Percentiles rank a stretch among this genome's conserved stretches.
Evolutionary conservation across 495 filamentous ascomycete genomes (phyloP).

Genomic region (Annulohypoxylon stygium): DNA sequence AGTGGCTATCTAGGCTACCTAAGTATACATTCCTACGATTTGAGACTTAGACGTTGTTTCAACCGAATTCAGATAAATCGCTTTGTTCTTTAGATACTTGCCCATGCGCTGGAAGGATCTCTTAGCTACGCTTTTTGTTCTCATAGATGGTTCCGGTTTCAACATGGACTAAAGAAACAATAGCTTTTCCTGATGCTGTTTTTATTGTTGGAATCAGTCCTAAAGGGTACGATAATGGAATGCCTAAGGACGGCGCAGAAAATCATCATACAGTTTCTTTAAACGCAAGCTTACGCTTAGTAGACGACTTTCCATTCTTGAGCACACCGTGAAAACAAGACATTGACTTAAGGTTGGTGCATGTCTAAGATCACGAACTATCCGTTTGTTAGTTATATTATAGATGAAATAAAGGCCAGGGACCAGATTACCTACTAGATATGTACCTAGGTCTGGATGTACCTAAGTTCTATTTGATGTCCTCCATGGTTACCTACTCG

Average conservation of each 20-base stretch:
- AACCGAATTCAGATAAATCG: conserved; percentile 29
- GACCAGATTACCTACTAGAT: no score
- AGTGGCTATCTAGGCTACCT: background rate
- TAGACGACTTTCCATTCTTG: no score
- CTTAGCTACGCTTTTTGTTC: conserved; percentile 18
- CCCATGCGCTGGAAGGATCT: background rate
- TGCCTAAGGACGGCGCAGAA: no score
- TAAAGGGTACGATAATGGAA: background rate
- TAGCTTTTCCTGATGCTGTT: background rate
- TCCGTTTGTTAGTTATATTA: no score
- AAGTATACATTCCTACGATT: conserved; percentile 22
- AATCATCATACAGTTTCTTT: background rate
- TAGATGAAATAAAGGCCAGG: no score
- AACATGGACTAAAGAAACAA: background rate
- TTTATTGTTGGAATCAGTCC: background rate
- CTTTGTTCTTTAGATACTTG: conserved; percentile 20
- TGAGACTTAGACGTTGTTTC: background rate
- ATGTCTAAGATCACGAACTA: no score
- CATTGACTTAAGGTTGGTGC: no score
- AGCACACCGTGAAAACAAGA: no score
- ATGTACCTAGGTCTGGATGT: no score
- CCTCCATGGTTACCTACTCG: no score
- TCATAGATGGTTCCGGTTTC: conserved; percentile 24
- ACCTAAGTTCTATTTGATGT: no score
- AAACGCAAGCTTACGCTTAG: background rate